phyloP scores from a whole-genome alignment of 2,329 filamentous ascomycete genomes.

The Aspergillus neotritici region DNA sequence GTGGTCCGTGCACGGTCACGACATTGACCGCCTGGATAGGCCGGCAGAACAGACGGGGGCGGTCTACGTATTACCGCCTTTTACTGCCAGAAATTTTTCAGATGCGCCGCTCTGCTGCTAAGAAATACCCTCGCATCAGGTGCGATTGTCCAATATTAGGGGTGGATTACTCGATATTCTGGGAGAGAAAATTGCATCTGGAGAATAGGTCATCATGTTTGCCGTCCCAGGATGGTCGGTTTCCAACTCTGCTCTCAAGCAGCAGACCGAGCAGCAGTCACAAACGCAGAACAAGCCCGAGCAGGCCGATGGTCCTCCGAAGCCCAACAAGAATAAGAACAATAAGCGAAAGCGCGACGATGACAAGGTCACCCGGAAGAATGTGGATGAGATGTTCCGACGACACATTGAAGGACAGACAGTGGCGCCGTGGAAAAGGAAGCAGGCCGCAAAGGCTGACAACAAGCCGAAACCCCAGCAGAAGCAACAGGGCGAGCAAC shows the following conservation, averaged over 20 bases:
- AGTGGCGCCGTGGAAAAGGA: constrained; percentile 27
- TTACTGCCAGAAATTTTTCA: constrained; percentile 15
- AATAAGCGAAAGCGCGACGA: constrained; percentile 49
- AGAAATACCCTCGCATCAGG: too few species aligned
- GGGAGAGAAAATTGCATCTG: background rate
- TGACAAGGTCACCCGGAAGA: constrained; percentile 56
- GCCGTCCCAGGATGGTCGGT: constrained; percentile 90
- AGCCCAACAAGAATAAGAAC: constrained; percentile 33
- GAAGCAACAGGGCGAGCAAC: constrained; percentile 15
- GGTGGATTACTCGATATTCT: background rate
- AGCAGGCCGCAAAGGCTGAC: constrained; percentile 30
- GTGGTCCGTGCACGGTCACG: background rate
- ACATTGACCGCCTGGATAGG: too few species aligned
- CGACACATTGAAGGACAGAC: constrained; percentile 67
- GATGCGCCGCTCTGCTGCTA: background rate
- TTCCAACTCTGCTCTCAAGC: constrained; percentile 63
- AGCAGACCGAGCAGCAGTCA: constrained; percentile 56
- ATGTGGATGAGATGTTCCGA: constrained; percentile 74
- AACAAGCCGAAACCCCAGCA: constrained; percentile 28
- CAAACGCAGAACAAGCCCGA: constrained; percentile 57
- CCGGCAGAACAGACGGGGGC: too few species aligned
- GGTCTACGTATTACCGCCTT: constrained; percentile 6
- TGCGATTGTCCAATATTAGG: too few species aligned
- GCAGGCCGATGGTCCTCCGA: constrained; percentile 23
- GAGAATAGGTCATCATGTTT: constrained; percentile 57